A percentile compares a stretch with the other conserved stretches of the same genome.
These are phyloP conservation scores for Scenedesmus sp. DNA, from an alignment of 163 green algal species.

Conservation along the genomic window DNA sequence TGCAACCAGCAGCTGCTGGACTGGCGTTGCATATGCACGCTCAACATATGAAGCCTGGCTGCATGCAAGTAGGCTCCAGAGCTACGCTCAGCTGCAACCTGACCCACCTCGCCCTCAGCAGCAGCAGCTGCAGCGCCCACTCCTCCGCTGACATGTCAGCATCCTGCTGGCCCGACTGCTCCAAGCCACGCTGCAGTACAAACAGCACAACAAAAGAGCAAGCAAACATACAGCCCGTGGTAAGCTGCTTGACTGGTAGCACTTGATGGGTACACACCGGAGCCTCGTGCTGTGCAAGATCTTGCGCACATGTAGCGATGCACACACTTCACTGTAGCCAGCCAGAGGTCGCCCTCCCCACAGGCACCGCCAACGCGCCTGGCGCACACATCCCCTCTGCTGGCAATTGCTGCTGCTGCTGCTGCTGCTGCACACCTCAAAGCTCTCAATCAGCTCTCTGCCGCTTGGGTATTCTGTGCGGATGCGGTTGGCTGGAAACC, in stretches of 20 bases:
- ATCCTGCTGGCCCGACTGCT: conserved; percentile 24
- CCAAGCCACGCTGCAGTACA: conserved; percentile 39
- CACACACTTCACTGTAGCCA: background rate
- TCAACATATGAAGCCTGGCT: no score
- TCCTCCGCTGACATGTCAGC: background rate
- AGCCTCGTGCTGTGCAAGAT: background rate
- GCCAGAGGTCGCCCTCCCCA: background rate
- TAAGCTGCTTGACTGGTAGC: no score
- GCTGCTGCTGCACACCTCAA: conserved; percentile 27
- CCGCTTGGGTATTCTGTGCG: conserved; percentile 42
- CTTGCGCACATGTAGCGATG: background rate
- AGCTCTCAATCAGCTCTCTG: conserved; percentile 36
- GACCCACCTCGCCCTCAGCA: background rate
- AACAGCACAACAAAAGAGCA: background rate
- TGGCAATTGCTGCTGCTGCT: background rate
- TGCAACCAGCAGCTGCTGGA: no score
- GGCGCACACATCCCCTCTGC: background rate
- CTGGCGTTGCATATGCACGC: no score
- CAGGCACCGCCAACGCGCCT: background rate
- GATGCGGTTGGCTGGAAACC: conserved; percentile 48
- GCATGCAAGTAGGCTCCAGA: background rate
- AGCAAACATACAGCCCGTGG: background rate
- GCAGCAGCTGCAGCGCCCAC: background rate
- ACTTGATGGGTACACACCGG: no score
- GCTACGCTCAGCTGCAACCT: no score